Base-by-base conservation (phyloP, 306 rosid genomes). In the Cicer arietinum region DNA sequence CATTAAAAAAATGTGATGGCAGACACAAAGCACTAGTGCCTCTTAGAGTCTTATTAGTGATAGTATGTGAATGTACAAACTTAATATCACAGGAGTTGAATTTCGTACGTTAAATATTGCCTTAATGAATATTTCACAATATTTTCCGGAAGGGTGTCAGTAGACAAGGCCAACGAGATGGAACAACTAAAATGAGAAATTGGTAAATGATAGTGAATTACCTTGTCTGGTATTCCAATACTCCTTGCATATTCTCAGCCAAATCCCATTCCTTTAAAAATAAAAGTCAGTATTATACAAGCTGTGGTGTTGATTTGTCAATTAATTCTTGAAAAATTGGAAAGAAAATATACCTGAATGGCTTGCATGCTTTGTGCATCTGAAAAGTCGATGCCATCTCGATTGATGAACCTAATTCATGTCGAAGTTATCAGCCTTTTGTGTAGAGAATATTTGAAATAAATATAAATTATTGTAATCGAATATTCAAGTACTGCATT, bases 281-380 rank as follows among this genome's bases (percentile, higher is more conserved):
- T 20, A 84, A 71, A 73, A 73, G 77, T 17, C 68, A 45, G 68
- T 43, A 69, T 53, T 73, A 78, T 61, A 64, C 46, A 75, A 43
- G 82, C 16, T 44, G 60, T 75, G 72, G 37, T 47, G 67, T 82
- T 73, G 35, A 53, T n/a, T 47, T 48, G 66, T 57, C 60, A 83
- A 86, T n/a, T 54, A 80, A 39, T 40, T 75, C 48, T 42, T 2
- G 54, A 81, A 46, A 85, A 70, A 48, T 40, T 68, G 64, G 57
- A 56, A 59, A 47, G 63, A 75, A 66, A 83, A 47, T 53, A 62
- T 84, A 94, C 99, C 97, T 94, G 99, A 80, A 90, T 17, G 14
- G 95, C 99, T 89, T 92, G 97, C 97, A 89, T 94, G 84, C 88
- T 85, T 84, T 92, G 95, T 71, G 95, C 97, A 88, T 90, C 99